These are phyloP conservation scores for Pholiota molesta DNA, from an alignment of 768 basidiomycete species.

Conservation along the genomic window DNA sequence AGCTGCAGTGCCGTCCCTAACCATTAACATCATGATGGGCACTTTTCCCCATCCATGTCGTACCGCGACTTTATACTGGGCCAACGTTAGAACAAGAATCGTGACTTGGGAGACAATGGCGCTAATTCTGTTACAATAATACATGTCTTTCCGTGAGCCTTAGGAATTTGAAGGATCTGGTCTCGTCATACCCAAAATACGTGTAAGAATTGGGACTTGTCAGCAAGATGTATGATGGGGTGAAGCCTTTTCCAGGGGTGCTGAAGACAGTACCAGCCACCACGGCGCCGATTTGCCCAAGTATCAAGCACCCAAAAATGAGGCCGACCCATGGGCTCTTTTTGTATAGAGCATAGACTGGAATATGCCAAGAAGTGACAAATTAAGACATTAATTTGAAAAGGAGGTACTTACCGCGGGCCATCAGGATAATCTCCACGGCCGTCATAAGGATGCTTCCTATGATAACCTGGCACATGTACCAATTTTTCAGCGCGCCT, in stretches of 20 bases:
- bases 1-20: conserved; percentile 39
- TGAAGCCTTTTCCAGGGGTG: conserved; percentile 20
- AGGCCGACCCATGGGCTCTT: conserved; percentile 28
- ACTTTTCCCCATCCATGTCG: conserved; percentile 34
- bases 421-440: conserved; percentile 33
- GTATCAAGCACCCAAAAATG: conserved; percentile 23
- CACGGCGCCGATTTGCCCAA: conserved; percentile 25
- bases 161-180: background rate
- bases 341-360: conserved; percentile 39
- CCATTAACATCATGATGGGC: conserved; percentile 36
- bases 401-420: conserved; percentile 22
- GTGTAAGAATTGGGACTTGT: conserved; percentile 25
- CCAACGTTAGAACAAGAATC: conserved; percentile 33
- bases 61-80: conserved; percentile 31
- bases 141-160: too few relatives aligned
- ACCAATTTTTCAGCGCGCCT: conserved; percentile 24
- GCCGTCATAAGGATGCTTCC: conserved; percentile 29
- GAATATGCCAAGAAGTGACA: background rate
- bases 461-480: conserved; percentile 27
- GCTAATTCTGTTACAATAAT: conserved; percentile 20
- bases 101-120: conserved; percentile 33
- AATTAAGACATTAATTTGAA: background rate
- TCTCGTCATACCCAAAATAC: conserved; percentile 29
- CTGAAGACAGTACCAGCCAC: conserved; percentile 24
- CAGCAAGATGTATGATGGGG: conserved; percentile 22